phyloP scores from a whole-genome alignment of 345 rosid species.

The Gossypium arboreum region DNA sequence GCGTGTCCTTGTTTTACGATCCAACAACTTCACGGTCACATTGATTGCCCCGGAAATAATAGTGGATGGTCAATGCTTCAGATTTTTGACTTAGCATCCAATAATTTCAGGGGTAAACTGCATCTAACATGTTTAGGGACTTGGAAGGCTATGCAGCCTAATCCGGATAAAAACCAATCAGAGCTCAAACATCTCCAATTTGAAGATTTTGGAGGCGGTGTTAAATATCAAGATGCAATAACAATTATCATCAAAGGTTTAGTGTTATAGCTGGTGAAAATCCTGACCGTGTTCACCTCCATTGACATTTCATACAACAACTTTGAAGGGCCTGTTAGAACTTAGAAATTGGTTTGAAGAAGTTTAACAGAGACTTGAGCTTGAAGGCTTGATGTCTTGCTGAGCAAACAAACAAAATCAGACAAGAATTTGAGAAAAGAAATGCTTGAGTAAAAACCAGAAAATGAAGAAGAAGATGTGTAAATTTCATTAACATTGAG shows the following conservation, averaged over 20 bases:
- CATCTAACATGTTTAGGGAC: not conserved
- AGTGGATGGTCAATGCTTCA: not conserved
- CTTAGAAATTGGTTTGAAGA: too few relatives aligned
- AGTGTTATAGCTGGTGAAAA: not conserved
- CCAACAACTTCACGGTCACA: slow-evolving; percentile 17
- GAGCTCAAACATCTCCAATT: not conserved
- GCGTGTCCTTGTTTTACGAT: slow-evolving; percentile 35
- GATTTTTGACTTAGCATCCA: slow-evolving; percentile 1
- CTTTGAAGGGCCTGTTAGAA: not conserved
- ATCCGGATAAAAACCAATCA: not conserved
- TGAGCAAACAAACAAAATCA: too few relatives aligned
- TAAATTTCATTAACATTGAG: too few relatives aligned
- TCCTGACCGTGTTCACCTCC: not conserved
- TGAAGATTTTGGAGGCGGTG: too few relatives aligned
- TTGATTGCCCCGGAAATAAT: slow-evolving; percentile 9
- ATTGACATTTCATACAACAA: slow-evolving; percentile 7
- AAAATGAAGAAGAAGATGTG: too few relatives aligned
- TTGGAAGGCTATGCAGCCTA: not conserved
- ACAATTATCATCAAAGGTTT: slow-evolving; percentile 8
- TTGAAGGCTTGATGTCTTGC: too few relatives aligned
- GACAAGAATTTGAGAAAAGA: too few relatives aligned
- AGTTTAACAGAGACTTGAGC: too few relatives aligned
- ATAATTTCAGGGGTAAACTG: not conserved
- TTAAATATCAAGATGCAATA: not conserved
- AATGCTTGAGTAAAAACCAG: too few relatives aligned